phyloP scores from a whole-genome alignment of 805 yeast genomes.

The Kurtzmaniella fragi region DNA sequence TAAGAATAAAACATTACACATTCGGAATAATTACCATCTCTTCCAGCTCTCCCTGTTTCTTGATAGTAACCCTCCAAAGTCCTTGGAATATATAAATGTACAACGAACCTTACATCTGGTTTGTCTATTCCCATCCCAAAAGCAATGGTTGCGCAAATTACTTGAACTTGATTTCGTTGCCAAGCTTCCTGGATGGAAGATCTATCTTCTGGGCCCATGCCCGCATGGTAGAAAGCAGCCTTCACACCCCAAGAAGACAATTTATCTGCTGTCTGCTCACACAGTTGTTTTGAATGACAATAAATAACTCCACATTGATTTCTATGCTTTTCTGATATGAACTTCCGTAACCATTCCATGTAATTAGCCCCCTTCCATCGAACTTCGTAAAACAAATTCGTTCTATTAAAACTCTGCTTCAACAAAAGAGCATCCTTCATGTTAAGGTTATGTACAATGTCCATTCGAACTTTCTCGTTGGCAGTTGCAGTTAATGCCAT shows the following conservation, averaged over 20 bases:
- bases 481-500: slow-evolving; percentile 99
- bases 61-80: slow-evolving; percentile 95
- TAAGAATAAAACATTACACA: slow-evolving; percentile 81
- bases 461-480: slow-evolving; percentile 81
- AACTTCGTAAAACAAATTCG: slow-evolving; percentile 78
- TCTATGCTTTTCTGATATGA: slow-evolving; percentile 46
- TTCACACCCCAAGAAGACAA: slow-evolving; percentile 57
- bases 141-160: slow-evolving; percentile 95
- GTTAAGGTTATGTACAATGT: slow-evolving; percentile 74
- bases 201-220: slow-evolving; percentile 80
- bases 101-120: slow-evolving; percentile 88
- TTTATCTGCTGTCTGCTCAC: slow-evolving; percentile 73
- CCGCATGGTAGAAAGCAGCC: slow-evolving; percentile 86
- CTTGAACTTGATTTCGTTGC: slow-evolving; percentile 69
- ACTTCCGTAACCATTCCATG: slow-evolving; percentile 54
- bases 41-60: slow-evolving; percentile 97
- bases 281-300: slow-evolving; percentile 84
- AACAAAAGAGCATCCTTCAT: slow-evolving; percentile 58
- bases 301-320: slow-evolving; percentile 82
- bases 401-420: slow-evolving; percentile 89
- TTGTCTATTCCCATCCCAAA: slow-evolving; percentile 99
- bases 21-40: slow-evolving; percentile 82
- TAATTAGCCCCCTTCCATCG: slow-evolving; percentile 55
- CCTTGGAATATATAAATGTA: slow-evolving; percentile 83
- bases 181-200: slow-evolving; percentile 67